A percentile compares a stretch with the other conserved stretches of the same genome.
These are phyloP conservation scores for Xylaria acuta DNA, from an alignment of 495 filamentous ascomycete genomes.

Conservation along the genomic window DNA sequence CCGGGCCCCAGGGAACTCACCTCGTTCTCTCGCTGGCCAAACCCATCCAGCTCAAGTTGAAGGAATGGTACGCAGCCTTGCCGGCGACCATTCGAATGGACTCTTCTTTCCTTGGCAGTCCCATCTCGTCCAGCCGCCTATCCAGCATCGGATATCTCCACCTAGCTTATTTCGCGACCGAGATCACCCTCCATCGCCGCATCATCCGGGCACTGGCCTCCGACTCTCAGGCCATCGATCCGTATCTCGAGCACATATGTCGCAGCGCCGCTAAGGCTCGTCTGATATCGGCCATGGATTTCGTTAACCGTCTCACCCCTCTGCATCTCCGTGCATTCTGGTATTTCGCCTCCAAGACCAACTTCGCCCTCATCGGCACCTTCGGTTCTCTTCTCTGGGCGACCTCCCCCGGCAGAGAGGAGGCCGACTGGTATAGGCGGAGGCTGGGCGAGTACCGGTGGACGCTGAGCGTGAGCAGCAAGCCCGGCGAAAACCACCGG, in stretches of 20 bases:
- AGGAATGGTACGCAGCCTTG: constrained; percentile 77
- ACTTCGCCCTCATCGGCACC: constrained; percentile 81
- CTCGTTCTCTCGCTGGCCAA: constrained; percentile 77
- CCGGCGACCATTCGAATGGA: constrained; percentile 74
- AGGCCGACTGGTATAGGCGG: constrained; percentile 93
- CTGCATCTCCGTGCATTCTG: constrained; percentile 77
- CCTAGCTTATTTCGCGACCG: constrained; percentile 82
- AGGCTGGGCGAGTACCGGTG: constrained; percentile 89
- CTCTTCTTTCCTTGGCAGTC: constrained; percentile 48
- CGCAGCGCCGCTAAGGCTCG: constrained; percentile 87
- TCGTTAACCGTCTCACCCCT: constrained; percentile 75
- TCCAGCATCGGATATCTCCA: constrained; percentile 76
- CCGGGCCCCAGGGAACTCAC: constrained; percentile 63
- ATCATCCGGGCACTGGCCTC: constrained; percentile 75
- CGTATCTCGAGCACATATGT: constrained; percentile 90
- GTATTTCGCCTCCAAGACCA: constrained; percentile 82
- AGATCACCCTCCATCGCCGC: constrained; percentile 83
- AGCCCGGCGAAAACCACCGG: constrained; percentile 67
- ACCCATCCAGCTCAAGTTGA: constrained; percentile 81
- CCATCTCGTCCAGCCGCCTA: constrained; percentile 49
- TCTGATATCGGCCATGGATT: constrained; percentile 78
- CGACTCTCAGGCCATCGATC: constrained; percentile 54
- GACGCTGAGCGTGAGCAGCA: constrained; percentile 86
- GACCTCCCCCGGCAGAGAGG: constrained; percentile 82
- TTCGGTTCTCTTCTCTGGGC: constrained; percentile 85